Conservation (phyloP, 306 rosid species). For the Fagus crenata region DNA sequence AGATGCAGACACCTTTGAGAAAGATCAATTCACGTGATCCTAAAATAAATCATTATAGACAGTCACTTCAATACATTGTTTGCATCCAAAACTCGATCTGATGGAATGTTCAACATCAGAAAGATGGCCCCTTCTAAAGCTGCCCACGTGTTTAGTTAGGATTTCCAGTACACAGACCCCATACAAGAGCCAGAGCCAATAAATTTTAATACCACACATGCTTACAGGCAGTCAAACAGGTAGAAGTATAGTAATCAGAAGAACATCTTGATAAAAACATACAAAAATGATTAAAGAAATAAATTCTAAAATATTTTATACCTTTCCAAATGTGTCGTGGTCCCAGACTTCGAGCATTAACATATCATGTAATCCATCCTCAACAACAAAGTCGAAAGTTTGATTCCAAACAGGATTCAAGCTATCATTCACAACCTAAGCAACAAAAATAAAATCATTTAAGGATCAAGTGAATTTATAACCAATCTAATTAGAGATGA, state of each 20-base stretch:
- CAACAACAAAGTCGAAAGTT: constrained; percentile 92
- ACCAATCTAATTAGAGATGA: constrained; percentile 11
- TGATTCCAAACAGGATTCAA: constrained; percentile 98
- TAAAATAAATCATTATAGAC: neutral
- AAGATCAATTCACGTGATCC: neutral
- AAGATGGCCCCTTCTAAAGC: neutral
- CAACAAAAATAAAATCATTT: constrained; percentile 18
- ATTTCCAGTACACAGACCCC: neutral
- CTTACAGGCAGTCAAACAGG: neutral
- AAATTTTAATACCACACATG: neutral
- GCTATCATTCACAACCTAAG: constrained; percentile 85
- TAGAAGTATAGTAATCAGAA: neutral
- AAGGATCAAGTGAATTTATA: constrained; percentile 20
- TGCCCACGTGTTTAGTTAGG: neutral
- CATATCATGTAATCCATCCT: constrained; percentile 98
- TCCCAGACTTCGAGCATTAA: constrained; percentile 85
- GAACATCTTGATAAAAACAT: neutral
- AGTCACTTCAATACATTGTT: neutral
- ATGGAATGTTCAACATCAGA: neutral
- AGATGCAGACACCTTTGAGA: neutral
- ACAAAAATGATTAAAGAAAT: constrained; percentile 4
- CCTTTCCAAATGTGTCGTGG: constrained; percentile 98
- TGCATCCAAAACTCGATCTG: neutral
- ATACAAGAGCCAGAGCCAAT: neutral
- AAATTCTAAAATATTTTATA: constrained; percentile 25